phyloP scores from a whole-genome alignment of 768 basidiomycete genomes.

The Russula compacta region DNA sequence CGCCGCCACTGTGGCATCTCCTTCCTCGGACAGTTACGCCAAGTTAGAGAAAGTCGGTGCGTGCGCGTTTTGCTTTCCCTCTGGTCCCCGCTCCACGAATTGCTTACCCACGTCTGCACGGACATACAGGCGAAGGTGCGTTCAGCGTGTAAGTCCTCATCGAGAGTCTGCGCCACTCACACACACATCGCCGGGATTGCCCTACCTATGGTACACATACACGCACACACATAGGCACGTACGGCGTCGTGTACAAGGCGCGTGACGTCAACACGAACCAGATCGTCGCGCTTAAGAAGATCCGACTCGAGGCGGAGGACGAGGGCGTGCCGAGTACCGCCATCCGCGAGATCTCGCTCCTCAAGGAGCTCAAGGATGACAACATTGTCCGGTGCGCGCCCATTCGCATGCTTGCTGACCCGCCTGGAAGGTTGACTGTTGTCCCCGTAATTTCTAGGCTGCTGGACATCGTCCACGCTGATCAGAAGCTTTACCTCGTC shows the following conservation, averaged over 20 bases:
- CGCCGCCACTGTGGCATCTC: not conserved
- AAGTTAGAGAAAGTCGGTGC: slow-evolving; percentile 98
- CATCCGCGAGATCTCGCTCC: slow-evolving; percentile 92
- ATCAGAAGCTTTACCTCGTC: slow-evolving; percentile 95
- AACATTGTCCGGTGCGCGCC: slow-evolving; percentile 79
- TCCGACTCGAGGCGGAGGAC: slow-evolving; percentile 94
- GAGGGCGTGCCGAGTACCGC: slow-evolving; percentile 98
- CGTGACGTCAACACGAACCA: slow-evolving; percentile 67
- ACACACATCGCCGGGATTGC: not conserved
- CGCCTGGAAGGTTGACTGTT: not conserved
- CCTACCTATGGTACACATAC: not conserved
- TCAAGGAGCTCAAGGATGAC: slow-evolving; percentile 95
- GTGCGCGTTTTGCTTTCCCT: slow-evolving; percentile 28
- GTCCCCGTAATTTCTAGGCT: slow-evolving; percentile 42
- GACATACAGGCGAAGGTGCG: slow-evolving; percentile 41
- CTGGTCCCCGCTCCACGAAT: not conserved
- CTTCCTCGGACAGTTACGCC: slow-evolving; percentile 56
- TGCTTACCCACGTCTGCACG: not conserved
- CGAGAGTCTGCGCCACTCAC: not conserved
- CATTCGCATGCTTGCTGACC: not conserved
- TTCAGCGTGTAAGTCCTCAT: not conserved
- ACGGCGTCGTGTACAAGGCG: slow-evolving; percentile 98
- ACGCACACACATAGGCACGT: slow-evolving; percentile 58
- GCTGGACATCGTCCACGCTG: slow-evolving; percentile 92
- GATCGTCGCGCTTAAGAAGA: slow-evolving; percentile 98